phyloP scores from a whole-genome alignment of 805 yeast genomes.

The Huiozyma sinensis region DNA sequence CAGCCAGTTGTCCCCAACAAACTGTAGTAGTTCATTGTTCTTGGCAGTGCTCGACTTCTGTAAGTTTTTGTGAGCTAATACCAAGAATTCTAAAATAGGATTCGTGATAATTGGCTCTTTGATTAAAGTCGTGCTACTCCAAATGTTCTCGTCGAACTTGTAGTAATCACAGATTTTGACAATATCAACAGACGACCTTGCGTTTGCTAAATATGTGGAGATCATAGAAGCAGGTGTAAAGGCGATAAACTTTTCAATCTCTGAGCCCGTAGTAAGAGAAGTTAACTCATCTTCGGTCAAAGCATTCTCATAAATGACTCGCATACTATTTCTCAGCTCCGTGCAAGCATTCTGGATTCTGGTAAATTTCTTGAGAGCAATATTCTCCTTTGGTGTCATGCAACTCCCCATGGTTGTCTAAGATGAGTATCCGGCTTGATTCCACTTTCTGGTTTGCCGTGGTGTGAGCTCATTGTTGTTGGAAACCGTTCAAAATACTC shows the following conservation, averaged over 20 bases:
- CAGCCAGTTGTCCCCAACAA: slow-evolving; percentile 71
- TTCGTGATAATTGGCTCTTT: slow-evolving; percentile 7
- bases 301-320: slow-evolving; percentile 7
- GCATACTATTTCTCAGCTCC: slow-evolving; percentile 6
- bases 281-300: slow-evolving; percentile 4
- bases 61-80: slow-evolving; percentile 7
- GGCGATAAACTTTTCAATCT: slow-evolving; percentile 5
- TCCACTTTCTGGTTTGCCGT: too few species aligned
- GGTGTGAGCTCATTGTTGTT: too few species aligned
- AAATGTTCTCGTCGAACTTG: slow-evolving; percentile 5
- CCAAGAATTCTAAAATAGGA: slow-evolving; percentile 5
- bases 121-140: slow-evolving; percentile 1
- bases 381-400: background rate
- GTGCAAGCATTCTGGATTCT: slow-evolving; percentile 9
- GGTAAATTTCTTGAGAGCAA: slow-evolving; percentile 3
- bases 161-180: slow-evolving; percentile 3
- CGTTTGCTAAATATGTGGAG: slow-evolving; percentile 1
- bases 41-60: slow-evolving; percentile 2
- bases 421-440: too few species aligned
- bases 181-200: slow-evolving; percentile 3
- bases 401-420: too few species aligned
- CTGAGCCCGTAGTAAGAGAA: background rate
- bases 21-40: slow-evolving; percentile 39
- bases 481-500: too few species aligned
- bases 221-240: slow-evolving; percentile 5